These are phyloP conservation scores for Euphorbia peplus DNA, from an alignment of 345 rosid genomes.

Conservation along the genomic window DNA sequence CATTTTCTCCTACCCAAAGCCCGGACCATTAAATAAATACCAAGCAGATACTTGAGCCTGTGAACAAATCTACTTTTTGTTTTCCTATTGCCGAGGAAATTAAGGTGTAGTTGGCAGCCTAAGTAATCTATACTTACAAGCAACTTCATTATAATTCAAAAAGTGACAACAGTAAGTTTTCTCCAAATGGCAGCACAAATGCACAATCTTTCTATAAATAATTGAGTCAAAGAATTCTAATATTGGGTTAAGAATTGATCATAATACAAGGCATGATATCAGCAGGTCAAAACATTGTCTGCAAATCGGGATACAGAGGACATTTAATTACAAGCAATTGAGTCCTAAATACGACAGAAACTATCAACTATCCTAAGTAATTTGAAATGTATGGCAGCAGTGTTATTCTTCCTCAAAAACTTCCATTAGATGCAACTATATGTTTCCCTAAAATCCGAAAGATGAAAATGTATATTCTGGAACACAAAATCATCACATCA, in stretches of 20 bases:
- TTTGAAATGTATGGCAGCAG: not conserved
- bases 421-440: not conserved
- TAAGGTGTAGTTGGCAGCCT: slow-evolving; percentile 1
- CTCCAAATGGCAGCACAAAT: not conserved
- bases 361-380: not conserved
- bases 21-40: too few species aligned
- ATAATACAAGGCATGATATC: not conserved
- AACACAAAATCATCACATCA: not conserved
- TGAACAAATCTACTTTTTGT: too few species aligned
- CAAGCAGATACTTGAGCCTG: too few species aligned
- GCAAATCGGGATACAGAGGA: not conserved
- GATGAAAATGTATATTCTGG: not conserved
- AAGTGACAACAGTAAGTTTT: not conserved
- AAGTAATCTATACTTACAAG: not conserved
- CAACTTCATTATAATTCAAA: not conserved
- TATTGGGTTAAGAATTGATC: not conserved
- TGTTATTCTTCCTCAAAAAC: not conserved
- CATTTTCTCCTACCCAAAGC: too few species aligned
- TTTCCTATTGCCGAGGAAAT: not conserved
- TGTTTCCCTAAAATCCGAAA: not conserved
- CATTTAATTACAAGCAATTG: not conserved
- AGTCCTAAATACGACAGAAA: not conserved
- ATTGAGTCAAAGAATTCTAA: not conserved
- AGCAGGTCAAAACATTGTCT: not conserved
- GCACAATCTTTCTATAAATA: not conserved